Conservation (phyloP, 306 rosid genomes). For the Mimosa pudica region DNA sequence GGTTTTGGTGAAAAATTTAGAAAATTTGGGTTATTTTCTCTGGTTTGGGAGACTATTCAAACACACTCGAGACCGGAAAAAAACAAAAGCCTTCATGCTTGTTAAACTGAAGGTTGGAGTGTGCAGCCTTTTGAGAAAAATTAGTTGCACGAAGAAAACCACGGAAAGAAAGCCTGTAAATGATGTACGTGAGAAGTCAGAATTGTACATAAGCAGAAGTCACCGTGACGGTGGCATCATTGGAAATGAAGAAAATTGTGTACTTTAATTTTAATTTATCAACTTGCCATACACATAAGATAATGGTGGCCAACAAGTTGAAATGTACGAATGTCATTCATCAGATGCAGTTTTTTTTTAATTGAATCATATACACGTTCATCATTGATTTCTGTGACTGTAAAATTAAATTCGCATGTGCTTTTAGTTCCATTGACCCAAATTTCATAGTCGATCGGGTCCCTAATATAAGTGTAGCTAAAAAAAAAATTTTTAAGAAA, state of each 20-base stretch:
- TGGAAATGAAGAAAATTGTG: background rate
- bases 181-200: background rate
- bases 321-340: conserved; percentile 20
- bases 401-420: background rate
- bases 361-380: background rate
- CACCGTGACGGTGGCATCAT: background rate
- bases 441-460: background rate
- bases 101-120: background rate
- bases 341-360: no score
- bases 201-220: background rate
- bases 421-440: background rate
- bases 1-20: no score
- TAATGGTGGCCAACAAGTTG: conserved; percentile 5
- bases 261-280: background rate
- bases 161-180: background rate
- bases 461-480: no score
- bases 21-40: no score
- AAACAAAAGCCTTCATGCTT: background rate
- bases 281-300: background rate
- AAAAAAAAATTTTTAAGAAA: no score
- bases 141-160: background rate
- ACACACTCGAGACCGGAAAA: background rate
- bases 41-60: no score
- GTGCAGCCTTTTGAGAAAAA: background rate
- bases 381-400: background rate